A percentile compares a stretch with the other conserved stretches of the same genome.
Evolutionary conservation across 2,329 filamentous ascomycete genomes (phyloP).

Genomic region (Botrytis fragariae): DNA sequence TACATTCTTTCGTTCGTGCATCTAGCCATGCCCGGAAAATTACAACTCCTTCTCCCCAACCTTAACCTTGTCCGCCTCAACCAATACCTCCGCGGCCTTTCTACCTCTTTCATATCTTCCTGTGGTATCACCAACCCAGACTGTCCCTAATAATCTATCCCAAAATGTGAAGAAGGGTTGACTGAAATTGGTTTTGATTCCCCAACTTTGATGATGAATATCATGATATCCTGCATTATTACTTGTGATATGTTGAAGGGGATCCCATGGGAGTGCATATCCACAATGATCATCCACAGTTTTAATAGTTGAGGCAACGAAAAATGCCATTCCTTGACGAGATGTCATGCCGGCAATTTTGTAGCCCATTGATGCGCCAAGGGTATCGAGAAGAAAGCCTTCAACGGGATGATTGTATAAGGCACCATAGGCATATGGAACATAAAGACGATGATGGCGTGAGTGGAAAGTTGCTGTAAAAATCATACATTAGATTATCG

Average conservation of each 20-base stretch:
- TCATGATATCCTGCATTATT: slow-evolving; percentile 98
- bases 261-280: slow-evolving; percentile 93
- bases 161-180: slow-evolving; percentile 96
- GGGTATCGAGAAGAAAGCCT: slow-evolving; percentile 88
- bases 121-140: slow-evolving; percentile 36
- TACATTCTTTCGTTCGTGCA: slow-evolving; percentile 7
- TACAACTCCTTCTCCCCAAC: slow-evolving; percentile 2
- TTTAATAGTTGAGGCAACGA: slow-evolving; percentile 85
- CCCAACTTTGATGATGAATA: slow-evolving; percentile 98
- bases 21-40: neutral
- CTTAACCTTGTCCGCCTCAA: slow-evolving; percentile 31
- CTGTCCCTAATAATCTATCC: slow-evolving; percentile 76
- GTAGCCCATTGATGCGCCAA: slow-evolving; percentile 82
- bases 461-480: slow-evolving; percentile 79
- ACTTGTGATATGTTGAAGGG: slow-evolving; percentile 83
- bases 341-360: slow-evolving; percentile 78
- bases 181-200: slow-evolving; percentile 92
- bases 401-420: slow-evolving; percentile 96
- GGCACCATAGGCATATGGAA: slow-evolving; percentile 94
- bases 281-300: slow-evolving; percentile 98
- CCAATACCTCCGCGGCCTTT: slow-evolving; percentile 36
- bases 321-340: slow-evolving; percentile 86
- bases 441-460: slow-evolving; percentile 93
- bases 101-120: slow-evolving; percentile 33
- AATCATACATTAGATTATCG: slow-evolving; percentile 22